Evolutionary conservation across 805 yeast genomes (phyloP), one percentile per base, ranked within the genome.

Genomic region (Myxozyma melibiosi): DNA sequence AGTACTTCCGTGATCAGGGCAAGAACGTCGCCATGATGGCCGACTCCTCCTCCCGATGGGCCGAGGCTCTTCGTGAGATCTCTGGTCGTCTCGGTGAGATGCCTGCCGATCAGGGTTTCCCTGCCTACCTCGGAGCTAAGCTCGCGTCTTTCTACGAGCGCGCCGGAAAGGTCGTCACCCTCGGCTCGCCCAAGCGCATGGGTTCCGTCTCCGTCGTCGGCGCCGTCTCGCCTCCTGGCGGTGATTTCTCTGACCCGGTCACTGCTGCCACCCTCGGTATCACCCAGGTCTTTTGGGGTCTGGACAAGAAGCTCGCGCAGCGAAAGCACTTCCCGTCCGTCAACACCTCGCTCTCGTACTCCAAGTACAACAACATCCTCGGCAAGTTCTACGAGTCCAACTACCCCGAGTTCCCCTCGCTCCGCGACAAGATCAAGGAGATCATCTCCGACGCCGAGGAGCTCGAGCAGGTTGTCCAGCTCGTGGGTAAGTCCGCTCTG

Each of bases 51-150:
- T 91, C 97, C 31, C 91, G 99, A 82, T 94, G 99, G 99, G 99
- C 99, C 43, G 99, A 94, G 80, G 99, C 99, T 62, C 82, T 94
- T 73, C 91, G 99, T 86, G 99, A 94, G 83, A 87, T 94, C 74
- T 91, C 98, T 51, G 99, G 99, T 83, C 96, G 99, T 83, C 81
- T 94, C 74, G 99, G 99, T 78, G 99, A 94, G 81, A 94, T 94
- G 99, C 99, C 99, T 73, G 99, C 99, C 62, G 99, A 94, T 78
- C 99, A 95, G 81, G 99, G 99, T 81, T 94, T 91, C 94, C 99
- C 99, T 61, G 99, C 99, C 51, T 94, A 94, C 74, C 81, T 94
- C 74, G 99, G 99, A 79, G 97, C 99, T 51, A 94, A 94, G 74
- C 83, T 94, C 70, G 98, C 99, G 56, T 92, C 98, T 55, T 94